These are phyloP conservation scores for Clavispora carvajalis DNA, from an alignment of 805 yeast species.

Conservation along the genomic window DNA sequence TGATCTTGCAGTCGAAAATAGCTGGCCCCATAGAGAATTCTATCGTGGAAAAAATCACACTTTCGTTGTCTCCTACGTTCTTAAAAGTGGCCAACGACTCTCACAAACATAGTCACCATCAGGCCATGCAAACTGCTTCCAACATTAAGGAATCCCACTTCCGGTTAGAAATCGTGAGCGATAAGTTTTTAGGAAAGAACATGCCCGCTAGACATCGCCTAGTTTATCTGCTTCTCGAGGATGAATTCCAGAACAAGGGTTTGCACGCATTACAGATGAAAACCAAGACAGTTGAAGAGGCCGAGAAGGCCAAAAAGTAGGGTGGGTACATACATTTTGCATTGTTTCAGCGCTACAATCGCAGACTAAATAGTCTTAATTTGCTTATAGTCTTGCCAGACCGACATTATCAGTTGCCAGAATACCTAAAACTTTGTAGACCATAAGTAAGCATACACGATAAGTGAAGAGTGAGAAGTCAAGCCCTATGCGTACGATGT, in stretches of 20 bases:
- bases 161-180: slow-evolving; percentile 66
- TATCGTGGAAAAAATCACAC: slow-evolving; percentile 41
- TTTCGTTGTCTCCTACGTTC: slow-evolving; percentile 39
- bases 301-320: slow-evolving; percentile 8
- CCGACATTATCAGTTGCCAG: too few relatives aligned
- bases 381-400: too few relatives aligned
- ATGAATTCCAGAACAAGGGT: slow-evolving; percentile 66
- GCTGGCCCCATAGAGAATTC: slow-evolving; percentile 47
- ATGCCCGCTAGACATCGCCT: slow-evolving; percentile 75
- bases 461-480: too few relatives aligned
- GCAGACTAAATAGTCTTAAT: too few relatives aligned
- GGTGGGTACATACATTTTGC: neutral
- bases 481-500: too few relatives aligned
- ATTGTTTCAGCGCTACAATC: too few relatives aligned
- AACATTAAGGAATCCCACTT: slow-evolving; percentile 81
- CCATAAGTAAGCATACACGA: too few relatives aligned
- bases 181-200: slow-evolving; percentile 56
- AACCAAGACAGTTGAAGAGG: slow-evolving; percentile 67
- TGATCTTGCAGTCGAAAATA: slow-evolving; percentile 12
- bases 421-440: too few relatives aligned
- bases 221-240: slow-evolving; percentile 62
- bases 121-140: slow-evolving; percentile 67
- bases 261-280: slow-evolving; percentile 86
- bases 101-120: slow-evolving; percentile 82
- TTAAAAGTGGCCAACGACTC: slow-evolving; percentile 72